phyloP scores from a whole-genome alignment of 306 rosid genomes.

The Pyrus betulifolia region DNA sequence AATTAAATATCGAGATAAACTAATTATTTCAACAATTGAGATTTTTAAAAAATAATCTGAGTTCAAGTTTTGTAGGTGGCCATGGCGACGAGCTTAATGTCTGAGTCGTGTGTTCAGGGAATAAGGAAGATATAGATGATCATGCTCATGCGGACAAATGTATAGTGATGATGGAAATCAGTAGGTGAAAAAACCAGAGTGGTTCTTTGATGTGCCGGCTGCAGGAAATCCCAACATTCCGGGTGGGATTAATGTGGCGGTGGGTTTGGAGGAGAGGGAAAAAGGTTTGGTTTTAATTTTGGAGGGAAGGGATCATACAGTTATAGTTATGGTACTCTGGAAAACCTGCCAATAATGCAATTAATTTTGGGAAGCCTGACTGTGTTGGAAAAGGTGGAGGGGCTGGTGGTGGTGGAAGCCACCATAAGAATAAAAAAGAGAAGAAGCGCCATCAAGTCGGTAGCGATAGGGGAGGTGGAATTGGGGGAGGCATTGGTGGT shows the following conservation, averaged over 20 bases:
- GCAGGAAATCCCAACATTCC: neutral
- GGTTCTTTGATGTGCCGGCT: constrained; percentile 20
- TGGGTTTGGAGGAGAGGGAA: constrained; percentile 15
- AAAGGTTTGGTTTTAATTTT: constrained; percentile 8
- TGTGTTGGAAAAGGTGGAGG: constrained; percentile 12
- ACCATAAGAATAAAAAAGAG: neutral
- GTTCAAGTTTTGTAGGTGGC: constrained; percentile 17
- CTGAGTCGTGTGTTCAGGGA: constrained; percentile 19
- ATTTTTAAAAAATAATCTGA: too few relatives aligned
- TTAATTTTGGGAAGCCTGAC: constrained; percentile 9
- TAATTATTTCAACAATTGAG: too few relatives aligned
- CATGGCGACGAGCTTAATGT: constrained; percentile 10
- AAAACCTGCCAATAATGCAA: neutral
- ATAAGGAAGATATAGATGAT: constrained; percentile 28
- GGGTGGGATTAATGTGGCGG: neutral
- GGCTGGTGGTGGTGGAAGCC: neutral
- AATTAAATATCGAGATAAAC: too few relatives aligned
- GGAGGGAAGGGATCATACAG: neutral
- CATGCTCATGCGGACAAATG: neutral
- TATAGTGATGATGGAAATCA: constrained; percentile 2
- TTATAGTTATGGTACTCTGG: neutral
- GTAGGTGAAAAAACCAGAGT: constrained; percentile 33
- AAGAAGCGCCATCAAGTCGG: neutral
- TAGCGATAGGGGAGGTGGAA: neutral
- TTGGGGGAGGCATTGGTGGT: neutral